These are phyloP conservation scores for Teratosphaeria zuluensis DNA, from an alignment of 2,329 filamentous ascomycete species.

Conservation along the genomic window DNA sequence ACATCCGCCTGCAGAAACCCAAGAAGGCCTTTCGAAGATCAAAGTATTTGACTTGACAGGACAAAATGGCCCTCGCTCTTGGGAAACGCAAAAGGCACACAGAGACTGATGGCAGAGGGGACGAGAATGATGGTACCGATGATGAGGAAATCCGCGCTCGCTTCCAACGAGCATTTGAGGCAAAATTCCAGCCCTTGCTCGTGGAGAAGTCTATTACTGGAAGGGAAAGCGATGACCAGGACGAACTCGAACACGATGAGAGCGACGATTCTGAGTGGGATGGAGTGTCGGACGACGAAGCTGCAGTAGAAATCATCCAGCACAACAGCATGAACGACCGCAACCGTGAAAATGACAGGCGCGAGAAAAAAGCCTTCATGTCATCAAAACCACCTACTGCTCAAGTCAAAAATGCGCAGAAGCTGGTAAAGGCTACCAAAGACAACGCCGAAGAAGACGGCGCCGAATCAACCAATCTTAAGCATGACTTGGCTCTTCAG, in stretches of 20 bases:
- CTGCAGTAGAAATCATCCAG: constrained; percentile 36
- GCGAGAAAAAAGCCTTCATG: constrained; percentile 72
- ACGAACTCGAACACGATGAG: constrained; percentile 7
- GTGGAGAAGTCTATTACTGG: constrained; percentile 6
- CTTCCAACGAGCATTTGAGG: constrained; percentile 78
- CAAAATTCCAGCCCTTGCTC: constrained; percentile 63
- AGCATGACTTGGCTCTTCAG: constrained; percentile 87
- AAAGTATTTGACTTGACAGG: neutral
- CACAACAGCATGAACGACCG: constrained; percentile 30
- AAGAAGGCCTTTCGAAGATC: neutral
- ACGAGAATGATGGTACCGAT: constrained; percentile 16
- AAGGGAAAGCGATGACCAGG: neutral
- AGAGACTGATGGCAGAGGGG: constrained; percentile 9
- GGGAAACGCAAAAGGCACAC: constrained; percentile 38
- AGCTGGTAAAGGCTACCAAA: constrained; percentile 20
- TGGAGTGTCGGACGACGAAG: constrained; percentile 49
- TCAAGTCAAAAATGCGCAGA: constrained; percentile 5
- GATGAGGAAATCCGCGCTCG: constrained; percentile 53
- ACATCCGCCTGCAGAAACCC: constrained; percentile 3
- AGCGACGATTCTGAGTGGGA: constrained; percentile 48
- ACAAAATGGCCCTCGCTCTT: constrained; percentile 30
- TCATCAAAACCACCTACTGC: constrained; percentile 43
- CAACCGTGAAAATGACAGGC: constrained; percentile 1
- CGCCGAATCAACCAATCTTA: constrained; percentile 57
- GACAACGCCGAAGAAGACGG: constrained; percentile 41